These are phyloP conservation scores for Rhodotorula graminis DNA, from an alignment of 768 basidiomycete species.

Conservation along the genomic window DNA sequence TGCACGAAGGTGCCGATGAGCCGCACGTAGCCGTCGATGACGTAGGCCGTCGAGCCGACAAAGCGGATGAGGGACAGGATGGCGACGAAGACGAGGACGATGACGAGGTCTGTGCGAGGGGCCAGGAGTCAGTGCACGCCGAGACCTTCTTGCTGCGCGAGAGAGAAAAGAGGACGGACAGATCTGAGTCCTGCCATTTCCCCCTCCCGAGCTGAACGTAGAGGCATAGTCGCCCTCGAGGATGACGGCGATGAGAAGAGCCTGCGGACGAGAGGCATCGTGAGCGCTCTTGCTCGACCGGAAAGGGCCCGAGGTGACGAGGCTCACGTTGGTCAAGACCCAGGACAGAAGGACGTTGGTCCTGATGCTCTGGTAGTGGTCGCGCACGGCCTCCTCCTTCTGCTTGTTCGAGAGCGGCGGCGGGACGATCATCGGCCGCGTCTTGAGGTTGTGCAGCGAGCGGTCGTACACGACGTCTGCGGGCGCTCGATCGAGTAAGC, in stretches of 20 bases:
- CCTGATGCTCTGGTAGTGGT: conserved; percentile 81
- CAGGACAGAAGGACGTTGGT: conserved; percentile 77
- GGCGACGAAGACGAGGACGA: conserved; percentile 75
- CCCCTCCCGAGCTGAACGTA: conserved; percentile 58
- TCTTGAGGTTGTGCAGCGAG: conserved; percentile 60
- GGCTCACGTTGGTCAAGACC: conserved; percentile 70
- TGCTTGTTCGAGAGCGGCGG: conserved; percentile 39
- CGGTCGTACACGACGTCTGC: conserved; percentile 78
- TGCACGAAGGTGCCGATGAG: conserved; percentile 17
- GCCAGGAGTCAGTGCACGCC: background rate
- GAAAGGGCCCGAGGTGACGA: too few relatives aligned
- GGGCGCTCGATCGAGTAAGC: background rate
- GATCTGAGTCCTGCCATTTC: conserved; percentile 57
- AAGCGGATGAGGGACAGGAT: conserved; percentile 60
- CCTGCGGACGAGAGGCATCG: conserved; percentile 50
- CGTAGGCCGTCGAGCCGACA: conserved; percentile 56
- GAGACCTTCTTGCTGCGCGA: background rate
- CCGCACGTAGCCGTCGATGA: conserved; percentile 27
- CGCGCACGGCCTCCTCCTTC: conserved; percentile 53
- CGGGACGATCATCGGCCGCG: conserved; percentile 44
- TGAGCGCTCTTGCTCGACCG: too few relatives aligned
- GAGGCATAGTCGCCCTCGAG: conserved; percentile 59
- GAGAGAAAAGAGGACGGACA: conserved; percentile 13
- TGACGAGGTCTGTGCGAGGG: conserved; percentile 58
- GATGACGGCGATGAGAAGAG: conserved; percentile 64